A percentile compares a stretch with the other conserved stretches of the same genome.
Conservation (phyloP, 768 basidiomycete species). For the Glaciozyma antarctica region DNA sequence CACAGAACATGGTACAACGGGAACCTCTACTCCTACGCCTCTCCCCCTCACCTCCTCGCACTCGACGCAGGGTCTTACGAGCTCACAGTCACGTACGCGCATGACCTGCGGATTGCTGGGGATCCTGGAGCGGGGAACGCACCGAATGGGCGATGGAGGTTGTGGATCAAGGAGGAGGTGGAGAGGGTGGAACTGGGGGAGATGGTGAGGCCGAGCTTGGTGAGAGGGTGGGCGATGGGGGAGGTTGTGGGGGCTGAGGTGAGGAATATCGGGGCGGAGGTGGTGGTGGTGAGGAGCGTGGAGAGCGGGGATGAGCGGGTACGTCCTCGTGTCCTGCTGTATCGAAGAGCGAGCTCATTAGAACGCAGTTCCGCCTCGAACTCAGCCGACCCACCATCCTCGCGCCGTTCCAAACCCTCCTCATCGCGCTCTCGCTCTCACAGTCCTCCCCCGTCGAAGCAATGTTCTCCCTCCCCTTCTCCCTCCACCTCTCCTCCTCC, state of each 20-base stretch:
- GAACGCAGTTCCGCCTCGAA: neutral
- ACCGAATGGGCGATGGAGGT: neutral
- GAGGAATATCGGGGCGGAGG: neutral
- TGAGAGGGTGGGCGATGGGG: neutral
- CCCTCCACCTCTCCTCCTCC: neutral
- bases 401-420: neutral
- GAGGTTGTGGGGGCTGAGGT: neutral
- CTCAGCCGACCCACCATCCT: neutral
- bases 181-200: neutral
- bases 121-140: no score
- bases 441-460: neutral
- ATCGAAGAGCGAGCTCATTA: neutral
- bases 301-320: neutral
- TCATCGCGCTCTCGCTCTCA: neutral
- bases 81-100: neutral
- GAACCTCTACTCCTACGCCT: conserved; percentile 4
- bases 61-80: neutral
- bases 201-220: neutral
- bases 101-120: neutral
- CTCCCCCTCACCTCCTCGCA: neutral
- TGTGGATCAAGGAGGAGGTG: neutral
- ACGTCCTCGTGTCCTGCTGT: neutral
- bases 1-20: neutral
- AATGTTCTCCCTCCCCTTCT: neutral
- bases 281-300: neutral